Evolutionary conservation across 1,139 yeast genomes (phyloP), one percentile per base, ranked within the genome.

Genomic region (Pneumocystis carinii): DNA sequence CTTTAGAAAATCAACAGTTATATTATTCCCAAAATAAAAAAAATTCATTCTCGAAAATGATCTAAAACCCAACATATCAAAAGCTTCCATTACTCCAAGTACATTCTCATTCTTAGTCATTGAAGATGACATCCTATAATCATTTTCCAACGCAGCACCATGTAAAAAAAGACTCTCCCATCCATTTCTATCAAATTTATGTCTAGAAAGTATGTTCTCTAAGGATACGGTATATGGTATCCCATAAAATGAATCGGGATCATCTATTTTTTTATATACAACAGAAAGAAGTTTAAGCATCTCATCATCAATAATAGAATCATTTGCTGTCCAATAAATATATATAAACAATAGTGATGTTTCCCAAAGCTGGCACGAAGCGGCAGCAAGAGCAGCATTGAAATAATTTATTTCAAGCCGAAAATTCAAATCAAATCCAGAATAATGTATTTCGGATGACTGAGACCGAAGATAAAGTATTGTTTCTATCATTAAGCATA

Each of bases 241-340:
- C 0, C 94, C 94, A 68, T 78, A 77, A 1, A 79, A 69, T 57
- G 86, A 72, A 70, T 88, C 95, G 1, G 78, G 76, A 67, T 86
- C 89, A 62, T 80, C 82, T 15, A 84, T 74, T 0, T 76, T 70
- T 19, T 76, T 76, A 69, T 84, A 86, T 1, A 85, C 75, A 0
- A 65, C 62, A 6, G 75, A 66, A 35, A 83, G 68, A 2, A 71
- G 63, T 14, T 59, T 27, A 41, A 67, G 62, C 37, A 64, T 56
- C 0, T 32, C 37, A 5, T 37, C 61, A 4, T 38, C 56, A 19
- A 36, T 56, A 15, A 56, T 32, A 14, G 53, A 35, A 17, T 32
- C 59, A 29, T 53, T 63, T 10, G 59, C 39, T 27, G 64, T 62
- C 67, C 71, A 65, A 41, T 60, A 53, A n/a, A 63, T 41, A 60